Evolutionary conservation across 192 early-diverging fungal genomes (phyloP).

Genomic region (Coemansia sp.): DNA sequence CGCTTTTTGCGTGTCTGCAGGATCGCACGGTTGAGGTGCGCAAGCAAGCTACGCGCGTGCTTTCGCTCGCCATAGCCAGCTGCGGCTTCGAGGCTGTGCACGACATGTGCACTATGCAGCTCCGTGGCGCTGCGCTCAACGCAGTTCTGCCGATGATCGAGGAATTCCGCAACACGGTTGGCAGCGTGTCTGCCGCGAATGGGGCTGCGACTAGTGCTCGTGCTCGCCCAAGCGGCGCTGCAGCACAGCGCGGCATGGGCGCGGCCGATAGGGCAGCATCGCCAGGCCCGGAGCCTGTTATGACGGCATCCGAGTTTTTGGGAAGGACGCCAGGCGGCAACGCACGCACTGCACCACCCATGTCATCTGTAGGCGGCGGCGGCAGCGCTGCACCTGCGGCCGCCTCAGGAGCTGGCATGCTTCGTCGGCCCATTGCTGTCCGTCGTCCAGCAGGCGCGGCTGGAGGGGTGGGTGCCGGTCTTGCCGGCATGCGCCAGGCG

Average conservation of each 20-base stretch:
- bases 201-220: not conserved
- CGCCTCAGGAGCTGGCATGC: constrained; percentile 26
- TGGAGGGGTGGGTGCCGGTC: constrained; percentile 9
- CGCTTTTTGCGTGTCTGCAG: constrained; percentile 79
- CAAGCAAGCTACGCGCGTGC: constrained; percentile 73
- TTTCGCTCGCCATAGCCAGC: constrained; percentile 65
- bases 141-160: constrained; percentile 78
- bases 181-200: constrained; percentile 4
- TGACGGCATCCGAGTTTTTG: constrained; percentile 52
- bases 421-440: constrained; percentile 53
- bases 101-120: constrained; percentile 66
- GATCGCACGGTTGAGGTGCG: constrained; percentile 90
- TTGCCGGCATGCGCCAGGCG: constrained; percentile 13
- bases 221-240: constrained; percentile 14
- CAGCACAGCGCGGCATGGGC: not conserved
- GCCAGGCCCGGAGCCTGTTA: constrained; percentile 42
- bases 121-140: constrained; percentile 71
- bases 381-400: not conserved
- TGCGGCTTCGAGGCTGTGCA: constrained; percentile 73
- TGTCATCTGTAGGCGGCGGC: not conserved
- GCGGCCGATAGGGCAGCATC: constrained; percentile 27
- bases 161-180: constrained; percentile 58
- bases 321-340: constrained; percentile 20
- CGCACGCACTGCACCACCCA: constrained; percentile 3
- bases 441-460: constrained; percentile 23